Conservation (phyloP, 176 grass and related monocot species). For the Eremochloa ophiuroides region DNA sequence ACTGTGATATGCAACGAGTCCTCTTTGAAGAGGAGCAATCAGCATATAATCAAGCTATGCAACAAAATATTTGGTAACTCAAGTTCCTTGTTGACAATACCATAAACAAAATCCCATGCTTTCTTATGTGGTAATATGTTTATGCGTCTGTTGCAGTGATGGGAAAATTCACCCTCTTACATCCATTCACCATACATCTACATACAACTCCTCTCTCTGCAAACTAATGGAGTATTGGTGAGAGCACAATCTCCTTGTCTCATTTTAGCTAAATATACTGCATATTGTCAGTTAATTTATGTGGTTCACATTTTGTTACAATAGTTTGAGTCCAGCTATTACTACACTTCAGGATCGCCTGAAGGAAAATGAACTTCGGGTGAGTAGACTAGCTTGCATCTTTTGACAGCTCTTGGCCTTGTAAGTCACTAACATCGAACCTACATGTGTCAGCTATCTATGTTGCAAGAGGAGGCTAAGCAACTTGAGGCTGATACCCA, state of each 20-base stretch:
- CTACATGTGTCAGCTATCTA: conserved; percentile 32
- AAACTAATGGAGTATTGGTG: conserved; percentile 95
- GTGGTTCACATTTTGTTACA: conserved; percentile 7
- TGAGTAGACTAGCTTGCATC: conserved; percentile 38
- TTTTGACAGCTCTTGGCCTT: not conserved
- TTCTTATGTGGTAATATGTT: not conserved
- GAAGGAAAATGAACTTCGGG: conserved; percentile 93
- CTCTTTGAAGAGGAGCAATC: conserved; percentile 87
- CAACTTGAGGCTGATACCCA: conserved; percentile 42
- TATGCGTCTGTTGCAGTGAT: conserved; percentile 47
- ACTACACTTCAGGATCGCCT: conserved; percentile 66
- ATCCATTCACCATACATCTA: conserved; percentile 91
- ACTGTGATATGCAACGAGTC: conserved; percentile 79
- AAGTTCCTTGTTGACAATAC: not conserved
- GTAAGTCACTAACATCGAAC: conserved; percentile 10
- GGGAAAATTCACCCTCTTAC: conserved; percentile 87
- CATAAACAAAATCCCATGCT: not conserved
- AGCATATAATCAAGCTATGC: conserved; percentile 97
- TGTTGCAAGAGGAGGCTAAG: conserved; percentile 59
- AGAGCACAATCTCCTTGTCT: conserved; percentile 17
- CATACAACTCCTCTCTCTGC: conserved; percentile 89
- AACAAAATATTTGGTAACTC: conserved; percentile 69
- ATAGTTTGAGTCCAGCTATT: conserved; percentile 82
- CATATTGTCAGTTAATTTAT: conserved; percentile 24
- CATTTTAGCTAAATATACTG: not conserved